These are phyloP conservation scores for Lactarius sanguifluus DNA, from an alignment of 768 basidiomycete genomes.

Conservation along the genomic window DNA sequence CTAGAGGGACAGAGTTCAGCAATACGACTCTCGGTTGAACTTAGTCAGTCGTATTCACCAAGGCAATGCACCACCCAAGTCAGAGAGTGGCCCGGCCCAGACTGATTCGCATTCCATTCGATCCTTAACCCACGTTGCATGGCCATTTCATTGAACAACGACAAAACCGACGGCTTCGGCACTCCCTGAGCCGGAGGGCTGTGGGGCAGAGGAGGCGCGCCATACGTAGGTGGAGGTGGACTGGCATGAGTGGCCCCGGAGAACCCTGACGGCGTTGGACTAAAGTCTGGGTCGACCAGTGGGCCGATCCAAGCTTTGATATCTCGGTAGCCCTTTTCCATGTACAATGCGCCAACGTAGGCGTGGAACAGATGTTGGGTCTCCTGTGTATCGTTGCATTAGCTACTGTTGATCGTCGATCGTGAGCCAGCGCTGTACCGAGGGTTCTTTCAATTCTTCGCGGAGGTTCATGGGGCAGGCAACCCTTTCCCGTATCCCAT, in stretches of 20 bases:
- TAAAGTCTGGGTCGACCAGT: conserved; percentile 22
- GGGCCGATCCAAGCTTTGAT: conserved; percentile 23
- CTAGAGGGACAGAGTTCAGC: conserved; percentile 37
- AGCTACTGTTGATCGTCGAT: neutral
- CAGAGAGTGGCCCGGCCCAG: conserved; percentile 67
- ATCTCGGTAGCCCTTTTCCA: conserved; percentile 10
- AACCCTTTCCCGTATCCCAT: conserved; percentile 24
- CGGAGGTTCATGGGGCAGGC: conserved; percentile 16
- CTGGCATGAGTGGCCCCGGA: conserved; percentile 11
- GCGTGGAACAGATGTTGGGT: conserved; percentile 24
- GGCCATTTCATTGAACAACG: conserved; percentile 74
- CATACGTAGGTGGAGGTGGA: conserved; percentile 38
- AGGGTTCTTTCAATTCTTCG: conserved; percentile 6
- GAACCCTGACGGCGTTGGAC: conserved; percentile 1
- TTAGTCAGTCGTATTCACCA: conserved; percentile 46
- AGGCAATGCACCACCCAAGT: conserved; percentile 67
- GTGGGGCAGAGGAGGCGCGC: conserved; percentile 40
- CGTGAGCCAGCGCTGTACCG: neutral
- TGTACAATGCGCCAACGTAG: conserved; percentile 25
- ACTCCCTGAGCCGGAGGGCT: conserved; percentile 68
- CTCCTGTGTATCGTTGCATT: conserved; percentile 15
- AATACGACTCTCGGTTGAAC: neutral
- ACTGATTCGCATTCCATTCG: conserved; percentile 58
- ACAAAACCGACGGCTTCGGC: conserved; percentile 61
- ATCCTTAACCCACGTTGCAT: conserved; percentile 61